phyloP scores from a whole-genome alignment of 1,284 basidiomycete genomes.

The Ganoderma leucocontextum region DNA sequence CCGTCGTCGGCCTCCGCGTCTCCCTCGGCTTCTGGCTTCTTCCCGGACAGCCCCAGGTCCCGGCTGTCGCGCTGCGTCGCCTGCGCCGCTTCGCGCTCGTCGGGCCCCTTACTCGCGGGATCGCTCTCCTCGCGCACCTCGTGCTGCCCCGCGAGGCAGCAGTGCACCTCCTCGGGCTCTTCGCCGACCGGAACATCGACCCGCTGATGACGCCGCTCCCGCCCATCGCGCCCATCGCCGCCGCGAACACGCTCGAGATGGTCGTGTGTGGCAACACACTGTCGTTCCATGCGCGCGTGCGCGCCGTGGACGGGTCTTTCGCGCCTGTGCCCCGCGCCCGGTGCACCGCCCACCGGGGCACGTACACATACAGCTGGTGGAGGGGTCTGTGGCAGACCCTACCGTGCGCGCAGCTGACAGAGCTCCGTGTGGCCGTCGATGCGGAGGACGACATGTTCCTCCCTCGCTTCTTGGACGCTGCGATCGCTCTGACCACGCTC shows the following conservation, averaged over 20 bases:
- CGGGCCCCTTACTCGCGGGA: neutral
- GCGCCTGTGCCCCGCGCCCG: neutral
- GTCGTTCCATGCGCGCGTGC: neutral
- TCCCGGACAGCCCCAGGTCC: neutral
- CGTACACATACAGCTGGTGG: neutral
- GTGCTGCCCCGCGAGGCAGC: neutral
- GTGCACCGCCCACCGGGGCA: neutral
- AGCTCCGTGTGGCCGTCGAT: neutral
- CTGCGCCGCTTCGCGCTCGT: constrained; percentile 1
- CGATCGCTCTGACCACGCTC: neutral
- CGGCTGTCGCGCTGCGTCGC: neutral
- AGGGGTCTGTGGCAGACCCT: neutral
- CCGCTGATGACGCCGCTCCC: neutral
- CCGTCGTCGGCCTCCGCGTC: neutral
- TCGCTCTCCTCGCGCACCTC: neutral
- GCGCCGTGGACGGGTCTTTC: neutral
- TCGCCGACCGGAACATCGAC: neutral
- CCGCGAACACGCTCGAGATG: neutral
- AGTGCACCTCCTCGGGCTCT: neutral
- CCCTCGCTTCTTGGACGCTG: neutral
- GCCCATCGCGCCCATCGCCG: neutral
- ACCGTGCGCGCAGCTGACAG: neutral
- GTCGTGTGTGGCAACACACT: neutral
- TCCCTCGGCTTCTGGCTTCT: neutral
- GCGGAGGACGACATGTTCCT: neutral